Conservation (phyloP, 352 stramenopile species). For the Peronospora farinosa region DNA sequence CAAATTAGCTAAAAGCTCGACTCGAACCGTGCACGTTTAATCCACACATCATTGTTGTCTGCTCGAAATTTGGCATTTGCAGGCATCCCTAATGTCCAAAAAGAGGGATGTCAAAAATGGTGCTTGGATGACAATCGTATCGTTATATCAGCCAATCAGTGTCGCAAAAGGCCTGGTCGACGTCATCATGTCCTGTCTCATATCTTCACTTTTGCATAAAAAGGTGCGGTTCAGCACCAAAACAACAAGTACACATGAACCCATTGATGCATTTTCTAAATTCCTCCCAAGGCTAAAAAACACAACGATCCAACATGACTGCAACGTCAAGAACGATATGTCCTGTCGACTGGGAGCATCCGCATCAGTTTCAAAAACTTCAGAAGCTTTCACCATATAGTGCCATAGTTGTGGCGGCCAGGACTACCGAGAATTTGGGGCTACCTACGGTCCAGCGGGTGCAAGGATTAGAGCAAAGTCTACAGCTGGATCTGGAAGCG, state of each 20-base stretch:
- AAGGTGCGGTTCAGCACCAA: background rate
- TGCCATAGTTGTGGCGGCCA: conserved; percentile 18
- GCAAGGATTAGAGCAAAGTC: conserved; percentile 18
- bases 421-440: conserved; percentile 13
- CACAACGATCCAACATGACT: conserved; percentile 4
- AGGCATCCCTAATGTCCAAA: too few relatives aligned
- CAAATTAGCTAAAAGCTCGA: background rate
- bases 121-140: background rate
- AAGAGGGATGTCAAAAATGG: background rate
- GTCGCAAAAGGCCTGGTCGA: background rate
- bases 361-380: conserved; percentile 20
- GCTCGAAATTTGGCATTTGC: background rate
- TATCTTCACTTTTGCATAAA: conserved; percentile 24
- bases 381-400: conserved; percentile 31
- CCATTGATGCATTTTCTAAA: conserved; percentile 15
- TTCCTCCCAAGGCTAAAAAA: conserved; percentile 6
- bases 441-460: conserved; percentile 12
- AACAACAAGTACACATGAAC: background rate
- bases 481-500: conserved; percentile 31
- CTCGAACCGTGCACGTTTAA: background rate
- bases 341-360: conserved; percentile 14
- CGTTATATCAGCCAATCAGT: conserved; percentile 5
- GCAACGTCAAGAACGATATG: conserved; percentile 6
- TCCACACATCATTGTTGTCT: conserved; percentile 17
- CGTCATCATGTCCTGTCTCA: conserved; percentile 18